Conservation (phyloP, 2,329 filamentous ascomycete species). For the Trichothecium sympodiale region DNA sequence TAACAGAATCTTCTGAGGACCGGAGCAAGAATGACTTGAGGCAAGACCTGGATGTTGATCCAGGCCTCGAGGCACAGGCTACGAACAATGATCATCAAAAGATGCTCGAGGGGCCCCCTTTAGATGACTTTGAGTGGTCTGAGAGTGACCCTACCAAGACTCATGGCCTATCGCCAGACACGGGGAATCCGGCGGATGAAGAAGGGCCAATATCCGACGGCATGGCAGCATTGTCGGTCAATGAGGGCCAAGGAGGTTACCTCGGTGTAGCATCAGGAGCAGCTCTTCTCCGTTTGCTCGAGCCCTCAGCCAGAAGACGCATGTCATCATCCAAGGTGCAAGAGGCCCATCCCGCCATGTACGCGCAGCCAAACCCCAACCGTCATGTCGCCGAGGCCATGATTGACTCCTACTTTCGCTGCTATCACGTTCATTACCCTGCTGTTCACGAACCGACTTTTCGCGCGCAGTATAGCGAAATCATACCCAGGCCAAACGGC, state of each 20-base stretch:
- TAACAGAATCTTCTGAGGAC: not conserved
- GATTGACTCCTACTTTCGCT: conserved; percentile 29
- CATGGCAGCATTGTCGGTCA: conserved; percentile 24
- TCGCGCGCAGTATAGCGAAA: conserved; percentile 21
- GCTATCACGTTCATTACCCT: conserved; percentile 33
- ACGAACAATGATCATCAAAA: conserved; percentile 9
- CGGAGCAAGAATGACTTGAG: not conserved
- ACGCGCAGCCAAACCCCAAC: conserved; percentile 19
- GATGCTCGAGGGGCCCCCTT: conserved; percentile 19
- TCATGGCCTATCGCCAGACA: conserved; percentile 14
- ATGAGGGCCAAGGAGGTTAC: conserved; percentile 28
- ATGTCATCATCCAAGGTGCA: conserved; percentile 8
- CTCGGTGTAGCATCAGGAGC: conserved; percentile 33
- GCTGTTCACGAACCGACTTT: conserved; percentile 35
- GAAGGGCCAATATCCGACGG: conserved; percentile 22
- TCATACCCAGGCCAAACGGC: conserved; percentile 19
- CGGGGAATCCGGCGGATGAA: conserved; percentile 8
- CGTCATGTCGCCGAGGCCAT: conserved; percentile 19
- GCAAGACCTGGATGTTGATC: no score
- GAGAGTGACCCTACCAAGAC: conserved; percentile 18
- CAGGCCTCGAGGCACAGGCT: not conserved
- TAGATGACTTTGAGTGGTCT: conserved; percentile 25
- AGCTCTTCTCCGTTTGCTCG: conserved; percentile 27
- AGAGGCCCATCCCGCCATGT: conserved; percentile 7
- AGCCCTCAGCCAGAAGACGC: conserved; percentile 12